Evolutionary conservation across 257 asterid genomes (phyloP).

Genomic region (Fraxinus excelsior): DNA sequence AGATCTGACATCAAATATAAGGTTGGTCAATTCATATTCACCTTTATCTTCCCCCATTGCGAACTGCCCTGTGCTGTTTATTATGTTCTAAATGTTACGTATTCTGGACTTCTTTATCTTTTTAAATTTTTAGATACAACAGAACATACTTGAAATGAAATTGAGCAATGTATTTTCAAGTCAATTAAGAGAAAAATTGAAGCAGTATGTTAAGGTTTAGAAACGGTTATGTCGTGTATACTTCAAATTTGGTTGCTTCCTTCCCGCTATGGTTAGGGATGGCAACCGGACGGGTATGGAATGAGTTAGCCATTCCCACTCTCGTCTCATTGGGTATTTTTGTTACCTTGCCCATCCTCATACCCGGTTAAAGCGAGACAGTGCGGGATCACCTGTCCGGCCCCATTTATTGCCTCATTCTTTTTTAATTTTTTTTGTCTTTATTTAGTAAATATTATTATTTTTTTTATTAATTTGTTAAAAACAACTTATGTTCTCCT

Average conservation of each 20-base stretch:
- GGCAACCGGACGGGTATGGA: no score
- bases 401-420: no score
- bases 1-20: conserved; percentile 64
- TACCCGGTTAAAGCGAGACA: no score
- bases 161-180: not conserved
- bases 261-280: not conserved
- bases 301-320: no score
- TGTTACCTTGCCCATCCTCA: no score
- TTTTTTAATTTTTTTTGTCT: no score
- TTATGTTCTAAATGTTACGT: not conserved
- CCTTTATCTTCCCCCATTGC: conserved; percentile 20
- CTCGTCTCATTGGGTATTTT: no score
- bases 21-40: conserved; percentile 53
- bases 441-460: no score
- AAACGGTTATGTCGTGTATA: not conserved
- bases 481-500: no score
- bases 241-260: not conserved
- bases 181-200: not conserved
- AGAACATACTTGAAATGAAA: not conserved
- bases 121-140: not conserved
- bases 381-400: no score
- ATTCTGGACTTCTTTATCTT: not conserved
- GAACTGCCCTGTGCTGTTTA: conserved; percentile 17
- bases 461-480: no score
- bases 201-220: not conserved